A percentile compares a stretch with the other conserved stretches of the same genome.
Conservation (phyloP, 257 asterid species). For the Lycium barbarum region DNA sequence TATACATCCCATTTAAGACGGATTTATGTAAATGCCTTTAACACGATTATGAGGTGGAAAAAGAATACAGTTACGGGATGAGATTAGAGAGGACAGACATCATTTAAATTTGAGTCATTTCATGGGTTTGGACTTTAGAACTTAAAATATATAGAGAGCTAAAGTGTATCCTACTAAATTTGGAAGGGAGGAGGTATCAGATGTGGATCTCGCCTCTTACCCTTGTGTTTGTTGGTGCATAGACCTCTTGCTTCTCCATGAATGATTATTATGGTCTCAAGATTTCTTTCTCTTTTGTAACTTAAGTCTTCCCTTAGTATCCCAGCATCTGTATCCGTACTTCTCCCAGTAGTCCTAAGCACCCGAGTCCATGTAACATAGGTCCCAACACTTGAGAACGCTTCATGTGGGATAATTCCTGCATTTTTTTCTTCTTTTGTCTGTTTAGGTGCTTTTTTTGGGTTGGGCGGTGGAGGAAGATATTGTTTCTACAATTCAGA, state of each 20-base stretch:
- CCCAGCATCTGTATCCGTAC: background rate
- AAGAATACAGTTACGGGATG: background rate
- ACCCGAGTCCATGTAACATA: background rate
- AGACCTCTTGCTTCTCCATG: background rate
- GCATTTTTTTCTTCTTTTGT: background rate
- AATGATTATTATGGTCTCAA: background rate
- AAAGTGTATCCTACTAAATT: background rate
- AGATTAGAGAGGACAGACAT: background rate
- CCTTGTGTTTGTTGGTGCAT: background rate
- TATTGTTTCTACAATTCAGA: background rate
- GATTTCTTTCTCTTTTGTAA: background rate
- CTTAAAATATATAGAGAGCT: background rate
- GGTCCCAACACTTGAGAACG: background rate
- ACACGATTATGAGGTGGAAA: background rate
- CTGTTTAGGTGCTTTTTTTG: background rate
- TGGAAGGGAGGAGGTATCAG: constrained; percentile 8
- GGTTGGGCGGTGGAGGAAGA: constrained; percentile 9
- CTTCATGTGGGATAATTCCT: background rate
- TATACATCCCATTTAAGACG: background rate
- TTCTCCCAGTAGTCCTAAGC: background rate
- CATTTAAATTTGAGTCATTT: background rate
- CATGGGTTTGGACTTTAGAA: background rate
- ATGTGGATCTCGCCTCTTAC: background rate
- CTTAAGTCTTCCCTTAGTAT: background rate
- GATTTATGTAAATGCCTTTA: background rate